Evolutionary conservation across 148 eudicot genomes (phyloP), one percentile per base, ranked within the genome.

Genomic region (Hydrangea macrophylla): DNA sequence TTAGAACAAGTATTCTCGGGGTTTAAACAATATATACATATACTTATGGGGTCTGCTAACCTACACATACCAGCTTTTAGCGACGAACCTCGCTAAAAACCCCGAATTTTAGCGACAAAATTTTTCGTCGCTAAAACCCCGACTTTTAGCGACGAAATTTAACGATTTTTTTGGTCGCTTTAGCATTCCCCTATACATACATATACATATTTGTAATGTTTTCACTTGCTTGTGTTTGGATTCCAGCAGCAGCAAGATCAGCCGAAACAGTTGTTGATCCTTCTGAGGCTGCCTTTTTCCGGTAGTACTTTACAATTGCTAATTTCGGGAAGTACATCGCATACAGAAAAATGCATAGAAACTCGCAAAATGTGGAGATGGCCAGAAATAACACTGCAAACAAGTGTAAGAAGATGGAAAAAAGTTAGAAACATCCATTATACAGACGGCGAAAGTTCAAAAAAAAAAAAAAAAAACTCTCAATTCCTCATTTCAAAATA

Each of bases 231-330:
- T 45, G 35, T 17, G 68, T 58, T 42, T 69, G 63, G 68, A 80
- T 73, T 26, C 80, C 80, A 39, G 60, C 80, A 39, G 74, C 83
- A 45, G 73, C 76, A 33, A 79, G 79, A 32, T 80, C 80, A 39
- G 80, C 69, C 9, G 80, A 67, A 37, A 80, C 80, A 40, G 83
- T 76, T 45, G 58, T 76, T 12, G 83, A 76, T 18, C 80, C 80
- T 70, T 80, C 80, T 25, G 69, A 70, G 39, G 80, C 80, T 10
- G 80, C 80, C 64, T 69, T 75, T 30, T 67, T 37, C 26, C 80
- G 74, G 57, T 58, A 80, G 48, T 76, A 57, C 64, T 76, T 80
- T 63, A 80, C 83, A 20, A 80, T 68, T 1, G 79, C 68, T 17
- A 80, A 68, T 36, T 72, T 76, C 0, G 68, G 60, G 48, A 80